These are phyloP conservation scores for Sordaria brevicollis DNA, from an alignment of 495 filamentous ascomycete species.

Conservation along the genomic window DNA sequence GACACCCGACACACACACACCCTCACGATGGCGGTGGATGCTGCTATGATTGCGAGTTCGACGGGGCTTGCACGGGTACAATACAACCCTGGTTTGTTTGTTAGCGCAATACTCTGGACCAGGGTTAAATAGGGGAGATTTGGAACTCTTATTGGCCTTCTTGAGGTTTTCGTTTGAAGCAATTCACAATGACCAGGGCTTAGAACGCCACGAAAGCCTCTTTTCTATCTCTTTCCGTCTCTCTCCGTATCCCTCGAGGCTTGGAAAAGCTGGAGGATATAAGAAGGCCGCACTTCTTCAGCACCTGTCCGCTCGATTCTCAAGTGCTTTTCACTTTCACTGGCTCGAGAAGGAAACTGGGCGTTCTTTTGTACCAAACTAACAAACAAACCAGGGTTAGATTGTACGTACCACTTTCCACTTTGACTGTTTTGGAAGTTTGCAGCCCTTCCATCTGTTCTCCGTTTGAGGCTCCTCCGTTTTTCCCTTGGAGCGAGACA, in stretches of 20 bases:
- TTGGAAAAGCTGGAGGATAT: neutral
- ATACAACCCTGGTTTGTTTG: neutral
- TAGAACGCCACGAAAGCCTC: too few species aligned
- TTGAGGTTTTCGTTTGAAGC: neutral
- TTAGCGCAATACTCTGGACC: neutral
- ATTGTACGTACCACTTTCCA: too few species aligned
- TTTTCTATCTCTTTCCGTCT: too few species aligned
- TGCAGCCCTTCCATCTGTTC: neutral
- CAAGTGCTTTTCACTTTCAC: too few species aligned
- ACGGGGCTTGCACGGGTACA: neutral
- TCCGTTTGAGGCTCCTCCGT: neutral
- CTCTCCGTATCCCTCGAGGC: neutral
- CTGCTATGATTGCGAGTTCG: neutral
- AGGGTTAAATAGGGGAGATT: neutral
- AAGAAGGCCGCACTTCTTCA: neutral
- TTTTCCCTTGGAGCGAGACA: too few species aligned
- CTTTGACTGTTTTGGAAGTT: neutral
- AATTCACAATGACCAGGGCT: neutral
- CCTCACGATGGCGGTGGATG: neutral
- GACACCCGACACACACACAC: too few species aligned
- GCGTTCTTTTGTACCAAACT: neutral
- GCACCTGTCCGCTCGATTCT: too few species aligned
- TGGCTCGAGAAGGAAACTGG: too few species aligned
- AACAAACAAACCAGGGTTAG: neutral
- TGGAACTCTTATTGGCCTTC: neutral